Evolutionary conservation across 2,329 filamentous ascomycete genomes (phyloP), one percentile per base, ranked within the genome.

Genomic region (Neofusicoccum sp.): DNA sequence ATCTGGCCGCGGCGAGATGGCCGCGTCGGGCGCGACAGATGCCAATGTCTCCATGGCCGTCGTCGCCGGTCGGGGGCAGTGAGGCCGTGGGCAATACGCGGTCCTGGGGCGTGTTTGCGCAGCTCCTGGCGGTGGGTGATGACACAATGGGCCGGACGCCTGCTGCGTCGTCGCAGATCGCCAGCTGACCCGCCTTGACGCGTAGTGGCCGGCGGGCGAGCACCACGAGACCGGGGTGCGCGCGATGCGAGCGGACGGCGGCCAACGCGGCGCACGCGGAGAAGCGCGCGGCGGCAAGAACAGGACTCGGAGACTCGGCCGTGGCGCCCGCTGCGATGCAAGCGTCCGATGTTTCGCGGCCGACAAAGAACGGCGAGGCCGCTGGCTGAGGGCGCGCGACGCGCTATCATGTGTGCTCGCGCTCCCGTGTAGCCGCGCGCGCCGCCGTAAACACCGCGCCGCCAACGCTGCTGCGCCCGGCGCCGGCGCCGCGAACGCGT

Each of bases 101-200:
- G 28, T 31, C 20, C 38, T 43, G 36, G 12, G 36, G 30, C 26
- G 51, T 41, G 24, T 40, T 28, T 26, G 49, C 49, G 49, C 49
- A 20, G 51, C 51, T 56, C n/a, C 51, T 43, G 51, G n/a, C 26
- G 51, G 28, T 33, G 51, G 51, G 26, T 41, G 51, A 56, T 56
- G 51, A 56, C 38, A 53, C 48, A 53, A 53, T 53, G 48, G 30
- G 7, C 33, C 34, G 30, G 47, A 36, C 30, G 47, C 47, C 28
- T 49, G 47, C 31, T 41, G 38, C 38, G 36, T 43, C n/a, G 51
- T 43, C 26, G 51, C 38, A 43, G 51, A 43, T 56, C 51, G 45
- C 48, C 48, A 53, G 48, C 48, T 41, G 51, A 56, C 51, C 51
- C 36, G 51, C 38, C 51, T n/a, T 56, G 51, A 56, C 51, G 51